A percentile compares a stretch with the other conserved stretches of the same genome.
Conservation (phyloP, 805 yeast genomes). For the Starmera quercuum region DNA sequence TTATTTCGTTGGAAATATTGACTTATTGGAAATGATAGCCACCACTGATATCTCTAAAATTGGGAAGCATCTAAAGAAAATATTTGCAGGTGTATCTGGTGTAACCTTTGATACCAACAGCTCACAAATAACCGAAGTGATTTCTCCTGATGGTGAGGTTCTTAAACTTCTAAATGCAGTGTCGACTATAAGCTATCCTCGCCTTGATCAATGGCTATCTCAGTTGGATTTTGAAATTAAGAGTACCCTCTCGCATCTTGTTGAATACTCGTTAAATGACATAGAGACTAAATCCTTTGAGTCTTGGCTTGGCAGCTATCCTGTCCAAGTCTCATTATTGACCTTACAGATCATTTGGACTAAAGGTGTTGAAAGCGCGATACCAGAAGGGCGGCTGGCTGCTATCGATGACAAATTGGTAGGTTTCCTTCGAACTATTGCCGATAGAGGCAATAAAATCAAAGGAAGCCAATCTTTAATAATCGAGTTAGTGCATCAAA, state of each 20-base stretch:
- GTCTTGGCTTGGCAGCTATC: constrained; percentile 31
- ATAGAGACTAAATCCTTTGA: constrained; percentile 14
- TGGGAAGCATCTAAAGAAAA: constrained; percentile 55
- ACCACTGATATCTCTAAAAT: constrained; percentile 36
- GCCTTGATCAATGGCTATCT: constrained; percentile 55
- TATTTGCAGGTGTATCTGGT: constrained; percentile 59
- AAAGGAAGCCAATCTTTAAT: constrained; percentile 50
- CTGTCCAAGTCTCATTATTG: constrained; percentile 51
- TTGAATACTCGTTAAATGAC: constrained; percentile 23
- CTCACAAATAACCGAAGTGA: constrained; percentile 35
- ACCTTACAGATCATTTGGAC: constrained; percentile 57
- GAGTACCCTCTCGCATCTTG: constrained; percentile 33
- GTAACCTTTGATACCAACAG: constrained; percentile 28
- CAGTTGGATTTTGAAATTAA: constrained; percentile 49
- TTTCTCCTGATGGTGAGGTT: constrained; percentile 61
- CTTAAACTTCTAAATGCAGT: constrained; percentile 38
- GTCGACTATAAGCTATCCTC: constrained; percentile 29
- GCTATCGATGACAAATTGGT: too few relatives aligned
- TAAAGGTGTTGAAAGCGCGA: constrained; percentile 24
- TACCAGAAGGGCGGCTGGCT: constrained; percentile 19
- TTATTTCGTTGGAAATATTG: constrained; percentile 87
- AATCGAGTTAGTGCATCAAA: constrained; percentile 59
- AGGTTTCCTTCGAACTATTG: constrained; percentile 13
- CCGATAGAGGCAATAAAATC: too few relatives aligned
- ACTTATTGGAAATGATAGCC: constrained; percentile 76